phyloP scores from a whole-genome alignment of 2,329 filamentous ascomycete species.

The Ophiostoma novo-ulmi region DNA sequence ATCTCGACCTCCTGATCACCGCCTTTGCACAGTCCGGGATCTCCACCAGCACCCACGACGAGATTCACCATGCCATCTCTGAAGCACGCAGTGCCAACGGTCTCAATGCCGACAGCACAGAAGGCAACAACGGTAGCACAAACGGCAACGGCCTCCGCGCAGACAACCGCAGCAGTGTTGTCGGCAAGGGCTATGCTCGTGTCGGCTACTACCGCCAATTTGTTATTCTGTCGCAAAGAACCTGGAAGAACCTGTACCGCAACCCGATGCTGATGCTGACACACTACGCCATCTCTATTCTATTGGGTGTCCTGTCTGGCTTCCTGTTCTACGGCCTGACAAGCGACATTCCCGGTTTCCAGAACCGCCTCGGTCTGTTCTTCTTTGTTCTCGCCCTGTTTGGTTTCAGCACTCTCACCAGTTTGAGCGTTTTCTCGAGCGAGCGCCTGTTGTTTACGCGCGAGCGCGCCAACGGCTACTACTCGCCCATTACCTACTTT shows the following conservation, averaged over 20 bases:
- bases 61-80: slow-evolving; percentile 67
- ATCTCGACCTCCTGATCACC: slow-evolving; percentile 74
- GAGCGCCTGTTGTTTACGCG: slow-evolving; percentile 88
- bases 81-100: slow-evolving; percentile 64
- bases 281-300: slow-evolving; percentile 93
- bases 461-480: slow-evolving; percentile 95
- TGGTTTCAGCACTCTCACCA: slow-evolving; percentile 93
- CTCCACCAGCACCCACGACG: slow-evolving; percentile 65
- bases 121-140: not conserved
- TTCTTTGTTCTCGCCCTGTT: slow-evolving; percentile 96
- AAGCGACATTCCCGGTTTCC: slow-evolving; percentile 94
- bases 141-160: slow-evolving; percentile 26
- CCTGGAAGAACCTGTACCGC: slow-evolving; percentile 95
- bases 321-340: slow-evolving; percentile 95
- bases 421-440: slow-evolving; percentile 84
- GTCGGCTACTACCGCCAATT: slow-evolving; percentile 79
- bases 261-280: slow-evolving; percentile 98
- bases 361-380: slow-evolving; percentile 93
- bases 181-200: slow-evolving; percentile 76
- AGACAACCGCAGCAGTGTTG: slow-evolving; percentile 49
- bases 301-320: slow-evolving; percentile 88
- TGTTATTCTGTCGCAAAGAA: slow-evolving; percentile 78
- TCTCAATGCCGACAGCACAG: slow-evolving; percentile 36
- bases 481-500: slow-evolving; percentile 90
- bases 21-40: slow-evolving; percentile 76